These are phyloP conservation scores for Entoloma clypeatum DNA, from an alignment of 1,284 basidiomycete species.

Conservation along the genomic window DNA sequence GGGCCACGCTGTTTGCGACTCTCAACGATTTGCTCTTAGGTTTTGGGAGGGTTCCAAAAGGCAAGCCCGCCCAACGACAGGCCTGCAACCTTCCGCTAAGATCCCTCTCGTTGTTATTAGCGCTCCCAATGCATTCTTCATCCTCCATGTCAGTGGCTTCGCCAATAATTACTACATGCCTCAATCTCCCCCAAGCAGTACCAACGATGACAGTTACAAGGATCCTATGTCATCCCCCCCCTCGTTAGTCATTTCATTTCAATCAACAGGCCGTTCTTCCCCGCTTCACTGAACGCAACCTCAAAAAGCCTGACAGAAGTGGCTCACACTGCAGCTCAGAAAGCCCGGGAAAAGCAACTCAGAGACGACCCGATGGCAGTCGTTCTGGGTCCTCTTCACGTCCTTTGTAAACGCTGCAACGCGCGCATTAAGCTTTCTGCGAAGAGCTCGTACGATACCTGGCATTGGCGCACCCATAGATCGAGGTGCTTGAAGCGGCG, in stretches of 20 bases:
- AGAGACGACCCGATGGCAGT: slow-evolving; percentile 48
- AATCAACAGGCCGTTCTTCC: neutral
- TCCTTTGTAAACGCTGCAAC: slow-evolving; percentile 55
- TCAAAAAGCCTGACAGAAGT: slow-evolving; percentile 13
- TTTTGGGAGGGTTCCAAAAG: too few relatives aligned
- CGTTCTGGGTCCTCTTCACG: slow-evolving; percentile 47
- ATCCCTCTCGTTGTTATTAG: too few relatives aligned
- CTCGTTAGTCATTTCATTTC: slow-evolving; percentile 6
- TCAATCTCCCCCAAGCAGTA: slow-evolving; percentile 6
- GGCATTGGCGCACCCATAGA: slow-evolving; percentile 65
- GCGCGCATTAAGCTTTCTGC: slow-evolving; percentile 60
- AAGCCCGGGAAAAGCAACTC: slow-evolving; percentile 44
- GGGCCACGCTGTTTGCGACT: too few relatives aligned
- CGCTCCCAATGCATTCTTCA: too few relatives aligned
- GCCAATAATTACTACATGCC: slow-evolving; percentile 3
- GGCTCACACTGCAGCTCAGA: slow-evolving; percentile 27
- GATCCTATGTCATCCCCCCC: slow-evolving; percentile 12
- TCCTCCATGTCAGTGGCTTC: too few relatives aligned
- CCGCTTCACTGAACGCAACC: slow-evolving; percentile 2
- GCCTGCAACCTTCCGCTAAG: too few relatives aligned
- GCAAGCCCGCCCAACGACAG: too few relatives aligned
- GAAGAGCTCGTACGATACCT: slow-evolving; percentile 61
- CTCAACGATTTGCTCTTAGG: too few relatives aligned
- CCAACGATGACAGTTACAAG: slow-evolving; percentile 11
- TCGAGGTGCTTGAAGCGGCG: slow-evolving; percentile 48